These are phyloP conservation scores for Rhizoclosmatium globosum DNA, from an alignment of 192 early-diverging fungal genomes.

Conservation along the genomic window DNA sequence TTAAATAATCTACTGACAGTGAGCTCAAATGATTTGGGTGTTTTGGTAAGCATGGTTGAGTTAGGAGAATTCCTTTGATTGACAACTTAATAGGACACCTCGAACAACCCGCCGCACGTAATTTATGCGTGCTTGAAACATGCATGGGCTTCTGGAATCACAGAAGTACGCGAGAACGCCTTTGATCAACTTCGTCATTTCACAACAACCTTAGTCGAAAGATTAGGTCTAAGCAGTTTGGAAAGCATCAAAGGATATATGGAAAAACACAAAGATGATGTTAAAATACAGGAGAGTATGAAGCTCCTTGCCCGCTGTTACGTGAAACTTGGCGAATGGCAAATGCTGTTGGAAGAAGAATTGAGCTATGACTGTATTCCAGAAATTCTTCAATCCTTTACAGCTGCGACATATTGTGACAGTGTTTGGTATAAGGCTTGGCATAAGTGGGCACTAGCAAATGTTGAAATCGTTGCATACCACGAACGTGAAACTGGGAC, in stretches of 20 bases:
- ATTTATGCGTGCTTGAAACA: slow-evolving; percentile 86
- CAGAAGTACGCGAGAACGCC: slow-evolving; percentile 50
- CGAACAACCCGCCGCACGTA: slow-evolving; percentile 58
- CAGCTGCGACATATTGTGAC: slow-evolving; percentile 77
- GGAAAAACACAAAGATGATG: slow-evolving; percentile 17
- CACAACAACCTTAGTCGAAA: slow-evolving; percentile 61
- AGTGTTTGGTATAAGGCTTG: slow-evolving; percentile 89
- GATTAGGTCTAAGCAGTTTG: slow-evolving; percentile 30
- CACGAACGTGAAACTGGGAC: slow-evolving; percentile 71
- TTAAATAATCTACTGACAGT: slow-evolving; percentile 66
- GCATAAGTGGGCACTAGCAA: slow-evolving; percentile 86
- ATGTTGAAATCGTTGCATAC: slow-evolving; percentile 76
- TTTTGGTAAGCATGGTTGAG: background rate
- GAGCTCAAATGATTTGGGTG: slow-evolving; percentile 48
- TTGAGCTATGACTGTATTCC: slow-evolving; percentile 29
- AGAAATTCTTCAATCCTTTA: slow-evolving; percentile 75
- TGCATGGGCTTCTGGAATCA: slow-evolving; percentile 70
- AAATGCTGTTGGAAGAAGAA: slow-evolving; percentile 55
- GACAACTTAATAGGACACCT: slow-evolving; percentile 7
- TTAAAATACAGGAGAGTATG: background rate
- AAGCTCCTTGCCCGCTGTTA: slow-evolving; percentile 66
- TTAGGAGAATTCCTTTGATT: background rate
- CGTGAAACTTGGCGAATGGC: slow-evolving; percentile 89
- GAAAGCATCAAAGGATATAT: slow-evolving; percentile 7
- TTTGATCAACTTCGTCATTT: slow-evolving; percentile 74